phyloP scores from a whole-genome alignment of 2,329 filamentous ascomycete species.

The Ceratocystis alfenasii region DNA sequence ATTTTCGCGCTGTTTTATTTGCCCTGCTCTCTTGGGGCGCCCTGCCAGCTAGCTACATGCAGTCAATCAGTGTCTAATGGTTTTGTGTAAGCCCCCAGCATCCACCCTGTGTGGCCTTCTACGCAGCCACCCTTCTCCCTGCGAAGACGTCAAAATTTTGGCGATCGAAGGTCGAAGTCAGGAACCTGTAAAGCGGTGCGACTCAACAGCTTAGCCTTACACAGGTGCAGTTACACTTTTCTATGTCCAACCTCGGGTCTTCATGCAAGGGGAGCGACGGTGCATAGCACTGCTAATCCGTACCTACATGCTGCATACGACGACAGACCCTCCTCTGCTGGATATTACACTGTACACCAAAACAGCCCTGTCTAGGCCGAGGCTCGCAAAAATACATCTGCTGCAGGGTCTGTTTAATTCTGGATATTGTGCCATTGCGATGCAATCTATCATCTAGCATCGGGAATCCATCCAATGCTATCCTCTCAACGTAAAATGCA shows the following conservation, averaged over 20 bases:
- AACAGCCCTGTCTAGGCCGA: too few relatives aligned
- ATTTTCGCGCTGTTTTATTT: not conserved
- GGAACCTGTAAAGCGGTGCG: not conserved
- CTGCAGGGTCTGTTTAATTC: too few relatives aligned
- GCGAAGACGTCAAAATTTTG: not conserved
- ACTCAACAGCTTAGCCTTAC: not conserved
- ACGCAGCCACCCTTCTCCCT: not conserved
- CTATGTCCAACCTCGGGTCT: not conserved
- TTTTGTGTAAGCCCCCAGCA: too few relatives aligned
- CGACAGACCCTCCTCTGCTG: not conserved
- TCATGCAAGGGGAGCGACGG: not conserved
- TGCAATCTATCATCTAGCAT: too few relatives aligned
- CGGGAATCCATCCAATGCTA: too few relatives aligned
- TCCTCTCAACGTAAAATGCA: too few relatives aligned
- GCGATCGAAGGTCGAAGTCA: not conserved
- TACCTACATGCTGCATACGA: constrained; percentile 1
- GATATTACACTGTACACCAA: not conserved
- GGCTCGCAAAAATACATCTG: too few relatives aligned
- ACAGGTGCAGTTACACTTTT: not conserved
- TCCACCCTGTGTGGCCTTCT: too few relatives aligned
- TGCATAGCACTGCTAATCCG: not conserved
- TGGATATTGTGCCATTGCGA: too few relatives aligned
- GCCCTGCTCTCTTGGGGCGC: not conserved
- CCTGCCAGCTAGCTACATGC: too few relatives aligned
- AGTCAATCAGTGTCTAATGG: too few relatives aligned